phyloP scores from a whole-genome alignment of 441 rosid genomes.

The Geranium incanum region DNA sequence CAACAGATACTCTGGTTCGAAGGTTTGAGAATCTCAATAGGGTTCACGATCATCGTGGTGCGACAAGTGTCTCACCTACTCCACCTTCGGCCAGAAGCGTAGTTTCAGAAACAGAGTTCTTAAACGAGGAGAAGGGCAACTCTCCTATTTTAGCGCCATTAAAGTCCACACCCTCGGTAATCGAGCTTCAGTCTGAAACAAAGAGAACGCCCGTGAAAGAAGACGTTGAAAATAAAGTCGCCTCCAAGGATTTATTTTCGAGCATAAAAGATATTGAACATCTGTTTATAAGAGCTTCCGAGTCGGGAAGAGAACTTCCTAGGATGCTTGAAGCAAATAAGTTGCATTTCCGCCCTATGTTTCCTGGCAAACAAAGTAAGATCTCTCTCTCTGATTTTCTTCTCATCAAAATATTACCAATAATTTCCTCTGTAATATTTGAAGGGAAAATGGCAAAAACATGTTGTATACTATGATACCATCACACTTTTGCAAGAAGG shows the following conservation, averaged over 20 bases:
- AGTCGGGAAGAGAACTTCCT: slow-evolving; percentile 90
- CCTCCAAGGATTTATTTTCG: slow-evolving; percentile 68
- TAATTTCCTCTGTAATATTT: background rate
- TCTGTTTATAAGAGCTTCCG: slow-evolving; percentile 79
- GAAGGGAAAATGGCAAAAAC: too few relatives aligned
- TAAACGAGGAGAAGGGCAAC: slow-evolving; percentile 43
- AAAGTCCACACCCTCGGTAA: slow-evolving; percentile 35
- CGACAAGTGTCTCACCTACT: slow-evolving; percentile 32
- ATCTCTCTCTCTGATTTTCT: slow-evolving; percentile 17
- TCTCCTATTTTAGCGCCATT: slow-evolving; percentile 66
- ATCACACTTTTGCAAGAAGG: background rate
- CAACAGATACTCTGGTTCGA: slow-evolving; percentile 62
- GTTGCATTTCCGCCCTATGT: slow-evolving; percentile 68
- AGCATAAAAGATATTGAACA: slow-evolving; percentile 74
- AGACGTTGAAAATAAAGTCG: slow-evolving; percentile 45
- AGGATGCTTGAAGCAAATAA: slow-evolving; percentile 97
- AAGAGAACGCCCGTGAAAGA: slow-evolving; percentile 37
- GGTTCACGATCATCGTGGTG: slow-evolving; percentile 35
- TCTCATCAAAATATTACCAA: background rate
- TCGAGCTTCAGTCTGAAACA: slow-evolving; percentile 27
- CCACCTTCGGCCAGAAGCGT: slow-evolving; percentile 32
- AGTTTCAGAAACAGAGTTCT: slow-evolving; percentile 47
- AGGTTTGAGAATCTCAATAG: slow-evolving; percentile 74
- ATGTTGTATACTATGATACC: too few relatives aligned
- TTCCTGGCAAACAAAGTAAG: slow-evolving; percentile 50